Conservation (phyloP, 2,329 filamentous ascomycete genomes). For the Diaporthe humulicola region DNA sequence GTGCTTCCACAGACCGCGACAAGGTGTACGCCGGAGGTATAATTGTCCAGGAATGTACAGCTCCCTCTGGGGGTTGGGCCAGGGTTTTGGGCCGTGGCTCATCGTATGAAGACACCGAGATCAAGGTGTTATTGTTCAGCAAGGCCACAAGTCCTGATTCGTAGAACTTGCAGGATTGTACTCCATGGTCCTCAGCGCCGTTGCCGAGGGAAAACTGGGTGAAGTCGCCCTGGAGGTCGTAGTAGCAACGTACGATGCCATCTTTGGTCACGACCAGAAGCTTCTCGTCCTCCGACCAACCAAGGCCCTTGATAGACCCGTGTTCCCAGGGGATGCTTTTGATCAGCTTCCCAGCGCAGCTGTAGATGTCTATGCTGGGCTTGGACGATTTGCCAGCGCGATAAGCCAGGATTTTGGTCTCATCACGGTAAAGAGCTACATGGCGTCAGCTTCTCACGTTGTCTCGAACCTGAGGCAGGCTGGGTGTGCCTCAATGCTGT, state of each 20-base stretch:
- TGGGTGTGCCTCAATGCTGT: not conserved
- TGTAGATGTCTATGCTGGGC: constrained; percentile 94
- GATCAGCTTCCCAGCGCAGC: constrained; percentile 89
- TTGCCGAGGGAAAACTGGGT: constrained; percentile 93
- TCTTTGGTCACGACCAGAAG: constrained; percentile 90
- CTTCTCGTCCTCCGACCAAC: constrained; percentile 97
- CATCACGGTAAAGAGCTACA: constrained; percentile 88
- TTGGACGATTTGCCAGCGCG: constrained; percentile 79
- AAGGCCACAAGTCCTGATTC: constrained; percentile 92
- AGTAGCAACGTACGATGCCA: constrained; percentile 90
- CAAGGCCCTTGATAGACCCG: constrained; percentile 86
- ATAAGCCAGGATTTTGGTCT: constrained; percentile 85
- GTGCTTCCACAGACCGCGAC: constrained; percentile 91
- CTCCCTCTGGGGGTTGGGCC: constrained; percentile 80
- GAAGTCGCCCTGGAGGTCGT: constrained; percentile 94
- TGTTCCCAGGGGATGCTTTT: constrained; percentile 92
- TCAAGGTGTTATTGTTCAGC: constrained; percentile 86
- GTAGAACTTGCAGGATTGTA: constrained; percentile 93
- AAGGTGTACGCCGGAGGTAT: constrained; percentile 90
- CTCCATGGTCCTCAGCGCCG: constrained; percentile 88
- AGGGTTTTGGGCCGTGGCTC: constrained; percentile 91
- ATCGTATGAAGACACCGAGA: constrained; percentile 89
- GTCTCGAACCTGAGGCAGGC: not conserved
- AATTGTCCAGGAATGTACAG: constrained; percentile 89
- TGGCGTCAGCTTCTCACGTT: constrained; percentile 45